These are phyloP conservation scores for Xerophyta viscosa DNA, from an alignment of 106 monocot genomes.

Conservation along the genomic window DNA sequence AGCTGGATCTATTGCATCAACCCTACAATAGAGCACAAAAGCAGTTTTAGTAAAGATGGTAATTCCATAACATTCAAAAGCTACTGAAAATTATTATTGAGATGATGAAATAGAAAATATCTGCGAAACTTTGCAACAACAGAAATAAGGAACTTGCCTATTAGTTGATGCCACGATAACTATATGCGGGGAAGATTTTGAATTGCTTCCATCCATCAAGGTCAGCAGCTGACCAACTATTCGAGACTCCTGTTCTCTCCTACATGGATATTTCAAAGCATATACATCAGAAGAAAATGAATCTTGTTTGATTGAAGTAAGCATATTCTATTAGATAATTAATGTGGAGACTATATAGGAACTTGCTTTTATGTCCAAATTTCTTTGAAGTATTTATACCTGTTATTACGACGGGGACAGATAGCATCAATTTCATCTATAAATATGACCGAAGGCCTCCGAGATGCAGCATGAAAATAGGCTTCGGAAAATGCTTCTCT, in stretches of 20 bases:
- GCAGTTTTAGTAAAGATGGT: too few species aligned
- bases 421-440: constrained; percentile 96
- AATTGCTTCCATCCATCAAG: constrained; percentile 80
- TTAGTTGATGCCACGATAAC: constrained; percentile 76
- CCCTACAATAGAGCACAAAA: constrained; percentile 30
- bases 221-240: constrained; percentile 84
- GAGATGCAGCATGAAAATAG: constrained; percentile 43
- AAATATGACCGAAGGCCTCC: constrained; percentile 85
- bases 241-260: constrained; percentile 78
- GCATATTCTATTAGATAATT: too few species aligned
- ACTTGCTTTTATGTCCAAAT: not conserved
- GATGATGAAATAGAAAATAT: too few species aligned
- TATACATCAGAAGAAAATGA: not conserved
- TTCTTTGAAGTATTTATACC: constrained; percentile 26
- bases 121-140: too few species aligned
- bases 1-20: constrained; percentile 84
- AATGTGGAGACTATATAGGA: too few species aligned
- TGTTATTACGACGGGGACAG: constrained; percentile 51
- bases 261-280: constrained; percentile 12
- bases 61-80: too few species aligned
- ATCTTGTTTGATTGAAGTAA: too few species aligned
- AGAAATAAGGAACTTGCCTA: constrained; percentile 28
- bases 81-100: too few species aligned
- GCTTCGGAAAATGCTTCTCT: constrained; percentile 78
- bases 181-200: constrained; percentile 38